phyloP scores from a whole-genome alignment of 768 basidiomycete species.

The Dictyophora rubrovolvata region DNA sequence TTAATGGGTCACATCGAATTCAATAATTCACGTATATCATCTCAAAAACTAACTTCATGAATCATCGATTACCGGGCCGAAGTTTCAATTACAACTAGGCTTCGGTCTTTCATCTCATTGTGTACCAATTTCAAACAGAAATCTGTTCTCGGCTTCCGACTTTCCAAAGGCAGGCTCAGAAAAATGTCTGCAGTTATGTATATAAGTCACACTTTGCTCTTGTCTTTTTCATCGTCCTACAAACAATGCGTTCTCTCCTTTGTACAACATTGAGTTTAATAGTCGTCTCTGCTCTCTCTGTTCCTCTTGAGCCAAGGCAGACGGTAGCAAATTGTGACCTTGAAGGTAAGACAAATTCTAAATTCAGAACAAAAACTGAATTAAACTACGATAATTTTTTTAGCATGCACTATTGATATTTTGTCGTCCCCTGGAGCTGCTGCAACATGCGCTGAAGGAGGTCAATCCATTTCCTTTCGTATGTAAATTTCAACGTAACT shows the following conservation, averaged over 20 bases:
- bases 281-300: neutral
- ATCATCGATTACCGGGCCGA: no score
- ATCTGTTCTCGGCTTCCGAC: no score
- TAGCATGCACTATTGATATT: neutral
- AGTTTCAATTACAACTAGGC: no score
- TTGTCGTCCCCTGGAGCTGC: neutral
- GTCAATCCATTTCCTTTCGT: neutral
- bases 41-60: no score
- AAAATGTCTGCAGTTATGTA: no score
- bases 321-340: neutral
- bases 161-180: no score
- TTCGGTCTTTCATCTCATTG: no score
- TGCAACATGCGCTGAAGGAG: neutral
- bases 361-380: neutral
- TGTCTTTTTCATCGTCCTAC: neutral
- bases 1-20: no score
- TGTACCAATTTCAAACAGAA: no score
- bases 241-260: neutral
- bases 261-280: neutral
- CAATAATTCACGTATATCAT: no score
- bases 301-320: neutral
- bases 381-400: neutral
- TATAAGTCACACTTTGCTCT: no score
- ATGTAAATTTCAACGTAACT: neutral
- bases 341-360: neutral